Evolutionary conservation across 2,329 filamentous ascomycete genomes (phyloP).

Genomic region (Aspergillus eucalypticola): DNA sequence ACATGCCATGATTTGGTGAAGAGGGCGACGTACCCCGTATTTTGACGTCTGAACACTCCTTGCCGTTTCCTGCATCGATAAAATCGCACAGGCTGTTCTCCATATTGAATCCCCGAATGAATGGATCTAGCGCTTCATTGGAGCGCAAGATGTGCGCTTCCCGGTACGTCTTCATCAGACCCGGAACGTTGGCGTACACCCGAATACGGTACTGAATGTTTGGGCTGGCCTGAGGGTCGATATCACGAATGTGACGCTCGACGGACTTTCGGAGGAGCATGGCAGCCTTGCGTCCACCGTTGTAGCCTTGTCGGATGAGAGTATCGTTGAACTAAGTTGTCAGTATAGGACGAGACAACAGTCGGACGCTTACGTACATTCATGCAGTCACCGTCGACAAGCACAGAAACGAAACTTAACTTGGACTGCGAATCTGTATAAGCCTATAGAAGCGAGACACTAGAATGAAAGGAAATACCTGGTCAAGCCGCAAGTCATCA

Average conservation of each 20-base stretch:
- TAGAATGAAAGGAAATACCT: slow-evolving; percentile 7
- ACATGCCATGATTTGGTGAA: neutral
- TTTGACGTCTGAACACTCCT: slow-evolving; percentile 48
- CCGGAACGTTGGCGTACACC: slow-evolving; percentile 43
- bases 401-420: slow-evolving; percentile 33
- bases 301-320: slow-evolving; percentile 31
- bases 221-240: slow-evolving; percentile 19
- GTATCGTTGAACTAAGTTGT: slow-evolving; percentile 35
- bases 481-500: slow-evolving; percentile 6
- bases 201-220: slow-evolving; percentile 35
- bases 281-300: slow-evolving; percentile 34
- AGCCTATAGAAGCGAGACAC: too few species aligned
- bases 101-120: slow-evolving; percentile 48
- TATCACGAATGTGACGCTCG: slow-evolving; percentile 24
- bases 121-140: slow-evolving; percentile 30
- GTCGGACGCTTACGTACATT: slow-evolving; percentile 26
- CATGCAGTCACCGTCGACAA: slow-evolving; percentile 46
- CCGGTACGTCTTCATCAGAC: slow-evolving; percentile 38
- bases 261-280: slow-evolving; percentile 28
- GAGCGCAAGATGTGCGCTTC: slow-evolving; percentile 29
- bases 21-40: slow-evolving; percentile 36
- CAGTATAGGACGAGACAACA: neutral
- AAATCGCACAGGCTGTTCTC: slow-evolving; percentile 40
- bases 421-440: slow-evolving; percentile 12
- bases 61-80: slow-evolving; percentile 46